These are phyloP conservation scores for Mollisiaceae sp. DNA, from an alignment of 2,329 filamentous ascomycete genomes.

Conservation along the genomic window DNA sequence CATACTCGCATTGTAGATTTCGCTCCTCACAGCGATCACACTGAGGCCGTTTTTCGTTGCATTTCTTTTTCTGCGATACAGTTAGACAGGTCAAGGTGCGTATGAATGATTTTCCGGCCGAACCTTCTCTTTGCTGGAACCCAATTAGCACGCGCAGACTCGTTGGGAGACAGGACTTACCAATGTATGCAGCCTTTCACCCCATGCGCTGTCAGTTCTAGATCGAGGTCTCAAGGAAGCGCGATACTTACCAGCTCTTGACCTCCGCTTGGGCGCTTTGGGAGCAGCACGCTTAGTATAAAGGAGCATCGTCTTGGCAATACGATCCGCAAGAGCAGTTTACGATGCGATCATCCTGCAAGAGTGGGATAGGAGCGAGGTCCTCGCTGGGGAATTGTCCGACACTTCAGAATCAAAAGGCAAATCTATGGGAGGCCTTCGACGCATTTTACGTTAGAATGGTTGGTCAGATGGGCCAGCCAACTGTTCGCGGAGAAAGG, in stretches of 20 bases:
- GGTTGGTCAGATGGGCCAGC: constrained; percentile 10
- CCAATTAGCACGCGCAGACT: constrained; percentile 27
- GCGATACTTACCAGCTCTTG: constrained; percentile 58
- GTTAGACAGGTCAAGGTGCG: constrained; percentile 21
- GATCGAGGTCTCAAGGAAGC: not conserved
- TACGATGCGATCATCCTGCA: constrained; percentile 10
- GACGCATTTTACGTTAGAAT: constrained; percentile 6
- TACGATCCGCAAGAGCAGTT: not conserved
- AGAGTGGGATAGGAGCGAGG: not conserved
- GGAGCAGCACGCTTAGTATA: constrained; percentile 62
- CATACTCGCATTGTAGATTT: constrained; percentile 41
- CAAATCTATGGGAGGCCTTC: not conserved
- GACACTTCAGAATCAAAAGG: not conserved
- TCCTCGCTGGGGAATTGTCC: constrained; percentile 1
- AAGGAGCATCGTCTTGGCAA: constrained; percentile 53
- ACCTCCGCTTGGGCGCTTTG: constrained; percentile 64
- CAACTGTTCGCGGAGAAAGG: constrained; percentile 7
- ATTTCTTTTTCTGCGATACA: constrained; percentile 42
- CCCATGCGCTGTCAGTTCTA: not conserved
- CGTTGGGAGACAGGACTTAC: constrained; percentile 29
- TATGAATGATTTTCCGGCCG: not conserved
- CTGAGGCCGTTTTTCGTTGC: constrained; percentile 40
- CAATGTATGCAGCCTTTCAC: constrained; percentile 41
- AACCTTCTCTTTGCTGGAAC: constrained; percentile 43
- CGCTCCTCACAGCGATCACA: constrained; percentile 42